Evolutionary conservation across 352 stramenopile species (phyloP), one percentile per base, ranked within the genome.

Genomic region (Phytophthora macrochlamydospora): DNA sequence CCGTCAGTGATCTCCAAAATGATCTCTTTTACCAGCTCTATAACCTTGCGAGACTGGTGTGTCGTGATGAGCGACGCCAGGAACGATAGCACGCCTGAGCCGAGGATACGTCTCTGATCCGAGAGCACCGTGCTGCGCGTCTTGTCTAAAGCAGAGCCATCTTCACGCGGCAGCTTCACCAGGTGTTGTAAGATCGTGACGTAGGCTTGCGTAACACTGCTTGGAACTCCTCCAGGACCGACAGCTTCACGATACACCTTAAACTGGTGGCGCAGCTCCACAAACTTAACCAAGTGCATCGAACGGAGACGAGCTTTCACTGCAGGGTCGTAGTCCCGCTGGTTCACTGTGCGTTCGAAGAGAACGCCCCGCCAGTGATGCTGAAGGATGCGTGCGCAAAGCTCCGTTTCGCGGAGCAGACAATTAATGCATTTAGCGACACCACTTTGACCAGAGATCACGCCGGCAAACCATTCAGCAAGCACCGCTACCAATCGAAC

Each of bases 231-330:
- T 40, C 24, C 58, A 0, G 56, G 42, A 0, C 80, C 78, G 3
- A 91, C 52, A 18, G 71, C 79, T 13, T 88, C 78, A 37, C 85
- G 82, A 28, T 84, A 71, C 7, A 78, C 65, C 42, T 84, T 85
- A 46, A 93, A 87, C 38, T 93, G 84, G 51, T 90, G 79, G 0
- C 75, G 80, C 5, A 94, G 65, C 37, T 92, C 84, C 2, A 93
- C 59, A 35, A 85, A 81, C 62, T 92, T 92, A 49, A 92, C 76
- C 35, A 90, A 68, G 31, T 92, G 81, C 79, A 94, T 93, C 7
- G 84, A 79, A 0, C 83, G 82, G 6, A 91, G 58, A 3, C 83
- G 78, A n/a, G 76, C 73, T 31, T 79, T 73, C 9, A 89, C 79
- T 8, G 71, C 75, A 7, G 74, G 44, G 45, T 92, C 82, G 35